Conservation (phyloP, 202 grass and related monocot genomes). For the Schoenoplectus triqueter region DNA sequence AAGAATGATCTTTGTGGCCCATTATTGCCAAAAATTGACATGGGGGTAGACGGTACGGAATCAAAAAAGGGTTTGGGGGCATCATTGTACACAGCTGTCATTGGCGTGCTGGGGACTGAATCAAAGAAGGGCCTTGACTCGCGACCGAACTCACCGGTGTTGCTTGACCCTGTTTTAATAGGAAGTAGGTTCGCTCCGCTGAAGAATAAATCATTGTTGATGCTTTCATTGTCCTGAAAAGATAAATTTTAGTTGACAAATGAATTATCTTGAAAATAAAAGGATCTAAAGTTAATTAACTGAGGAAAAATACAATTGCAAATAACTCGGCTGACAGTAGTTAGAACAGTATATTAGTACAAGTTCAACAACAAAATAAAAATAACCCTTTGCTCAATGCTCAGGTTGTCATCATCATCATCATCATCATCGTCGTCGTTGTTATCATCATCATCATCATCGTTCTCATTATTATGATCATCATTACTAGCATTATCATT, state of each 20-base stretch:
- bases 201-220: constrained; percentile 82
- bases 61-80: constrained; percentile 64
- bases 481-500: too few species aligned
- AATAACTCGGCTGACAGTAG: background rate
- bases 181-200: constrained; percentile 74
- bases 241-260: background rate
- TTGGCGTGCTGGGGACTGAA: constrained; percentile 87
- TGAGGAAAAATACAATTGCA: background rate
- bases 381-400: background rate
- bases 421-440: too few species aligned
- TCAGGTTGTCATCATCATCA: background rate
- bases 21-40: constrained; percentile 62
- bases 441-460: too few species aligned
- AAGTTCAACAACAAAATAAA: constrained; percentile 15
- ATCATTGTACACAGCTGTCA: constrained; percentile 65
- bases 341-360: background rate
- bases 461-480: too few species aligned
- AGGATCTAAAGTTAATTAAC: background rate
- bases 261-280: constrained; percentile 1
- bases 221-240: constrained; percentile 57
- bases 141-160: constrained; percentile 49
- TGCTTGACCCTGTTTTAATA: constrained; percentile 76
- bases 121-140: constrained; percentile 87
- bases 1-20: constrained; percentile 66
- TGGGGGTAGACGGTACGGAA: constrained; percentile 65